phyloP scores from a whole-genome alignment of 768 basidiomycete species.

The Holtermanniella nyarrowii region DNA sequence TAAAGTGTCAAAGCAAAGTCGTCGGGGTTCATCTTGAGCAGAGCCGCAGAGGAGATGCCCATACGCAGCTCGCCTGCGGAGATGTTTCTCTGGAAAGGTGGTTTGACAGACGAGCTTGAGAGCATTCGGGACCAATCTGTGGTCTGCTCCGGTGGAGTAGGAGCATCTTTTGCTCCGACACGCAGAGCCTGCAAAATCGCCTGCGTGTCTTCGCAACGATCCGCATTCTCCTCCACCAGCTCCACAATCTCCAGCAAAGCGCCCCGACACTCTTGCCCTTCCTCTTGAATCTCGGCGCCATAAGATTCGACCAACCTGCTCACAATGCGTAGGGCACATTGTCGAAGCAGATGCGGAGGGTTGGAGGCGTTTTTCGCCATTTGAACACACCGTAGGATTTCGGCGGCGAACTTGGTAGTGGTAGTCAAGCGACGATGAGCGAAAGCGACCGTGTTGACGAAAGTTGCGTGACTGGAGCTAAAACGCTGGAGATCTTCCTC shows the following conservation, averaged over 20 bases:
- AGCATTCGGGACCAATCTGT: not conserved
- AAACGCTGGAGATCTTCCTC: not conserved
- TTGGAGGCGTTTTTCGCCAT: not conserved
- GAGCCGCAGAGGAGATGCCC: not conserved
- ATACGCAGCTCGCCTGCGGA: not conserved
- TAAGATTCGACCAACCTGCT: not conserved
- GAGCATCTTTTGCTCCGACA: not conserved
- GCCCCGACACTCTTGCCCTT: not conserved
- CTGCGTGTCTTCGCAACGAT: not conserved
- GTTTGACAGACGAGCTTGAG: no score
- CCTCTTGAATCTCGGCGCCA: not conserved
- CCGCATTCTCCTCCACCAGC: not conserved
- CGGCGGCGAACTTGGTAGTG: not conserved
- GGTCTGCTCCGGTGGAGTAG: not conserved
- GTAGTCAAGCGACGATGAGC: not conserved
- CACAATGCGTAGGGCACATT: not conserved
- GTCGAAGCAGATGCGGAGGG: not conserved
- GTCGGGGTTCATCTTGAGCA: not conserved
- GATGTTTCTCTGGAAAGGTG: not conserved
- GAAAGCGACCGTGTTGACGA: not conserved
- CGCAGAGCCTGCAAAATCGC: not conserved
- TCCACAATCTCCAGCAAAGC: not conserved
- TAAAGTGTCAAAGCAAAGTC: not conserved
- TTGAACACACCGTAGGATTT: not conserved
- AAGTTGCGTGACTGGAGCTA: not conserved